Percentiles rank a stretch among this genome's conserved stretches.
These are phyloP conservation scores for Fraxinus dipetala DNA, from an alignment of 305 asterid species.

Conservation along the genomic window DNA sequence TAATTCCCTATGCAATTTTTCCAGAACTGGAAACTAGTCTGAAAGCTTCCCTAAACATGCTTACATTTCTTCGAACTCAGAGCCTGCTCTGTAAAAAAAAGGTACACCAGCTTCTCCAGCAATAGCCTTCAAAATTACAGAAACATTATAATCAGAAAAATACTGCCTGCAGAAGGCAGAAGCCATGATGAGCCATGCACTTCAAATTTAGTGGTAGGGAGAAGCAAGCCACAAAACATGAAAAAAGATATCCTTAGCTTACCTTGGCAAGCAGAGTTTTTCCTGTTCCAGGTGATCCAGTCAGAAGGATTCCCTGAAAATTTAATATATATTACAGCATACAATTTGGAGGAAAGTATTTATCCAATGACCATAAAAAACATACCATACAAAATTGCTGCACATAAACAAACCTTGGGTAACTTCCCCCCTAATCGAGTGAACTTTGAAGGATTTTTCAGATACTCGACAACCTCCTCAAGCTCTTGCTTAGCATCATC, in stretches of 20 bases:
- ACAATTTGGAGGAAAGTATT: conserved; percentile 9
- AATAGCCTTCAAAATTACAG: conserved; percentile 71
- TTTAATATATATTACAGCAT: conserved; percentile 21
- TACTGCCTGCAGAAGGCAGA: conserved; percentile 3
- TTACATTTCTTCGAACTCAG: conserved; percentile 98
- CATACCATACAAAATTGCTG: neutral
- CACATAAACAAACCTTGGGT: conserved; percentile 71
- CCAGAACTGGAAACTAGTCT: conserved; percentile 3
- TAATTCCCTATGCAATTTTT: neutral
- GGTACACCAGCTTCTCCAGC: conserved; percentile 99
- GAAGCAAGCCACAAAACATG: neutral
- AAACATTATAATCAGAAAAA: conserved; percentile 25
- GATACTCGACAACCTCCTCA: conserved; percentile 97
- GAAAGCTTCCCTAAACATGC: conserved; percentile 22
- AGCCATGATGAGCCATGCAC: neutral
- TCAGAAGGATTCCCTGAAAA: conserved; percentile 89
- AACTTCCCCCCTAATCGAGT: conserved; percentile 94
- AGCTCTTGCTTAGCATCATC: conserved; percentile 99
- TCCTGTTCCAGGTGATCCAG: conserved; percentile 99
- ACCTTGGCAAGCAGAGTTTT: conserved; percentile 97
- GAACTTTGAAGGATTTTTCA: conserved; percentile 85
- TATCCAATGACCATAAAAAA: neutral
- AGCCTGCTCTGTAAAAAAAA: conserved; percentile 93
- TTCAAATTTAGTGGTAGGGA: neutral
- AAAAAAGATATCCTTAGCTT: conserved; percentile 20